phyloP scores from a whole-genome alignment of 148 eudicot genomes.

The Rhododendron ovatum region DNA sequence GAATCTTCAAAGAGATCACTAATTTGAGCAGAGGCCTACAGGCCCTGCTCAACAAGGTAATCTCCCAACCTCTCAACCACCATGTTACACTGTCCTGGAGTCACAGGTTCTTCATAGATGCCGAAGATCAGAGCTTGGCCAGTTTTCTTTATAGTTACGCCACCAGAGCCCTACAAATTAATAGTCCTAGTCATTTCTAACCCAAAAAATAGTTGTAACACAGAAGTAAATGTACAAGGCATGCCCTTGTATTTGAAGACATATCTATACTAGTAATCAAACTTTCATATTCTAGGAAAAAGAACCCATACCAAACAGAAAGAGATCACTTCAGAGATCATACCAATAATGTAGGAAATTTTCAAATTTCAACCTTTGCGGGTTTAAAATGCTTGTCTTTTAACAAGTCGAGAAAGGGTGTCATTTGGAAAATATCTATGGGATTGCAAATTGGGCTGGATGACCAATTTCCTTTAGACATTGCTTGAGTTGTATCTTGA shows the following conservation, averaged over 20 bases:
- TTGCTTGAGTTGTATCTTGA: neutral
- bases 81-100: conserved; percentile 67
- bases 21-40: conserved; percentile 20
- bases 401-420: neutral
- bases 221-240: neutral
- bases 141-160: conserved; percentile 54
- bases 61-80: conserved; percentile 61
- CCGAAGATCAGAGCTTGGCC: conserved; percentile 53
- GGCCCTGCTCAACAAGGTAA: conserved; percentile 50
- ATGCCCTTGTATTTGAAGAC: neutral
- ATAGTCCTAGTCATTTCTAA: neutral
- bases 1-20: neutral
- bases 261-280: neutral
- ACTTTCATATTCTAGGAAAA: neutral
- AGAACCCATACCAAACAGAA: neutral
- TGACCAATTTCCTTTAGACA: neutral
- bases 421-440: neutral
- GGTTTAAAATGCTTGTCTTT: neutral
- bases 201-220: neutral
- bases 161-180: conserved; percentile 45
- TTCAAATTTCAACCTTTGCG: neutral
- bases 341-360: neutral
- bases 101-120: conserved; percentile 52
- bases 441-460: neutral
- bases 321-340: neutral